Conservation (phyloP, 495 filamentous ascomycete genomes). For the Tuber borchii region DNA sequence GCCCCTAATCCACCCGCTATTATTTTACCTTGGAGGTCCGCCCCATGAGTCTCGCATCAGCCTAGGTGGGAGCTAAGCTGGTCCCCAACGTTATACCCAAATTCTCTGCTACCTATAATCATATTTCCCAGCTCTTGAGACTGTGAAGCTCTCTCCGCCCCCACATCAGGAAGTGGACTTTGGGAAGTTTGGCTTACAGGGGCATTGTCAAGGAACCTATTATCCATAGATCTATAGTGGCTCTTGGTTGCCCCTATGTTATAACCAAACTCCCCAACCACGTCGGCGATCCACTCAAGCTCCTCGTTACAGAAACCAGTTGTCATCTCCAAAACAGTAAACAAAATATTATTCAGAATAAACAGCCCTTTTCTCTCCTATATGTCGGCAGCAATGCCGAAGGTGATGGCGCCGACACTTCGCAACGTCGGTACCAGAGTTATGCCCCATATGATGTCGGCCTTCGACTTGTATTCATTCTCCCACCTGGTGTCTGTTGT, state of each 20-base stretch:
- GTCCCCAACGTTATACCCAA: too few relatives aligned
- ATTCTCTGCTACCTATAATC: not conserved
- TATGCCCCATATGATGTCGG: constrained; percentile 60
- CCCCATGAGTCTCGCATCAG: too few relatives aligned
- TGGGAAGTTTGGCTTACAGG: not conserved
- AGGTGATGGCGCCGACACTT: constrained; percentile 61
- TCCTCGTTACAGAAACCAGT: constrained; percentile 51
- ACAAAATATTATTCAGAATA: constrained; percentile 61
- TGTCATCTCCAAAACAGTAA: constrained; percentile 56
- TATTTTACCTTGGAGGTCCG: too few relatives aligned
- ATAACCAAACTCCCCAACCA: too few relatives aligned
- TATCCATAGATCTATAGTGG: not conserved
- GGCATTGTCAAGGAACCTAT: not conserved
- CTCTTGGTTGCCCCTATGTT: constrained; percentile 13
- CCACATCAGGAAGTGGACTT: not conserved
- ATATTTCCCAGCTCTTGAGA: constrained; percentile 1
- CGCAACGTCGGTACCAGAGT: constrained; percentile 66
- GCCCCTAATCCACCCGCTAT: too few relatives aligned
- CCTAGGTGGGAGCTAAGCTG: too few relatives aligned
- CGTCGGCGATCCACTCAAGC: too few relatives aligned
- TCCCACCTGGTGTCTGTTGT: too few relatives aligned
- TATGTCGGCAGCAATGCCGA: constrained; percentile 65
- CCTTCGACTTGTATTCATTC: constrained; percentile 53
- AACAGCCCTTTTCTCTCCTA: constrained; percentile 76
- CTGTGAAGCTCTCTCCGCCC: not conserved